phyloP scores from a whole-genome alignment of 2,329 filamentous ascomycete genomes.

The Pestalotiopsis sp. region DNA sequence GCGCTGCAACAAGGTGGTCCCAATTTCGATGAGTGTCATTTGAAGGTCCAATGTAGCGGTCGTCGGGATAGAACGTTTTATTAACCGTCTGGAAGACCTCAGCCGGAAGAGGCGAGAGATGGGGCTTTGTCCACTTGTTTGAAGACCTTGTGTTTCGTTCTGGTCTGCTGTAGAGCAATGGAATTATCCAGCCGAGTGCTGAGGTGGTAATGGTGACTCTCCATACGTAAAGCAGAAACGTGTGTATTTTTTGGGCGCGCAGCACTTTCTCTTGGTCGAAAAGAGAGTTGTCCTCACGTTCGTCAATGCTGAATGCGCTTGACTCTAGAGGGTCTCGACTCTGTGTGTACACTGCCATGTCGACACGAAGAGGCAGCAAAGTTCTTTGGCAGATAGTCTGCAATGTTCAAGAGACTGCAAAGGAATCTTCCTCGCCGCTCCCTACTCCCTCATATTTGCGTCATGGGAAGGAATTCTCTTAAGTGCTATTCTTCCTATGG shows the following conservation, averaged over 20 bases:
- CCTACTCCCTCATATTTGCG: neutral
- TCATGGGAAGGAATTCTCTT: neutral
- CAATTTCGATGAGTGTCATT: neutral
- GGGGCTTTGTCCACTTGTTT: neutral
- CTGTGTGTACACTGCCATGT: neutral
- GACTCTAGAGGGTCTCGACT: neutral
- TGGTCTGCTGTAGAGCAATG: neutral
- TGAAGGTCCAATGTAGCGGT: neutral
- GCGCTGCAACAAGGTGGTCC: neutral
- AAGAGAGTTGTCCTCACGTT: neutral
- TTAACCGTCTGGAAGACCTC: neutral
- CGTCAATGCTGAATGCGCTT: neutral
- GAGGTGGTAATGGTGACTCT: neutral
- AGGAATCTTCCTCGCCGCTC: neutral
- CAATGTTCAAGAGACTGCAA: neutral
- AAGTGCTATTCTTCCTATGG: neutral
- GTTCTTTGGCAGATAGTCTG: neutral
- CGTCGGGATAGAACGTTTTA: neutral
- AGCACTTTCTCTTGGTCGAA: neutral
- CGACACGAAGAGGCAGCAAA: neutral
- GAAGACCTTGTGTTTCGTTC: neutral
- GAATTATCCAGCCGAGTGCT: neutral
- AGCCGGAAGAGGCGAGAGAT: neutral
- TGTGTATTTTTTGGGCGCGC: neutral
- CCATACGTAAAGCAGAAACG: neutral